A percentile compares a stretch with the other conserved stretches of the same genome.
phyloP scores from a whole-genome alignment of 2,329 filamentous ascomycete species.

The Dichotomopilus funicola region DNA sequence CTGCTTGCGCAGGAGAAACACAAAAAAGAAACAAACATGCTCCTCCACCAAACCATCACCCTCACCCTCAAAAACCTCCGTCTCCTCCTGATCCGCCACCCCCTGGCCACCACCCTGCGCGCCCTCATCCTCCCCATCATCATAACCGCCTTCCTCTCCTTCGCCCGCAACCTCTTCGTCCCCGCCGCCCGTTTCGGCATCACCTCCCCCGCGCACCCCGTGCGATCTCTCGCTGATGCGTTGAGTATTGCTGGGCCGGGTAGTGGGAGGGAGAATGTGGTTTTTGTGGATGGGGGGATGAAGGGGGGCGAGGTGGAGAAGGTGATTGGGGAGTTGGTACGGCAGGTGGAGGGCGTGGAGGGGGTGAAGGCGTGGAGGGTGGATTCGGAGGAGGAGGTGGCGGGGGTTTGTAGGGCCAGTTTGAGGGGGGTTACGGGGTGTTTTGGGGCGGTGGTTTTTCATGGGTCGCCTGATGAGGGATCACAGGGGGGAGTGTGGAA shows the following conservation, averaged over 20 bases:
- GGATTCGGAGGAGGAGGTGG: slow-evolving; percentile 25
- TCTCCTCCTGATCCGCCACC: slow-evolving; percentile 50
- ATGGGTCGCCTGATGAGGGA: slow-evolving; percentile 68
- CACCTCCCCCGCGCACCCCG: slow-evolving; percentile 45
- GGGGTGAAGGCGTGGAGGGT: slow-evolving; percentile 39
- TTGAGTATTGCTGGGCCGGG: slow-evolving; percentile 46
- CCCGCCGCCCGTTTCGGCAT: slow-evolving; percentile 72
- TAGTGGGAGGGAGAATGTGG: slow-evolving; percentile 58
- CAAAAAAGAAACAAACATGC: slow-evolving; percentile 35
- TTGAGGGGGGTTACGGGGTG: slow-evolving; percentile 62
- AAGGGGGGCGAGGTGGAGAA: slow-evolving; percentile 63
- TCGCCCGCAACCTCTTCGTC: slow-evolving; percentile 76
- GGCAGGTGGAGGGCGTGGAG: slow-evolving; percentile 44
- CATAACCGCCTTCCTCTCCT: slow-evolving; percentile 55
- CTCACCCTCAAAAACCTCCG: slow-evolving; percentile 57
- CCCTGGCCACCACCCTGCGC: slow-evolving; percentile 45
- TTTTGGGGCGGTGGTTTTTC: slow-evolving; percentile 66
- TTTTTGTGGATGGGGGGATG: slow-evolving; percentile 71
- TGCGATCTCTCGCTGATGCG: slow-evolving; percentile 60
- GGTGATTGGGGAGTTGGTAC: slow-evolving; percentile 59
- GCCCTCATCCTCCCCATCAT: slow-evolving; percentile 54
- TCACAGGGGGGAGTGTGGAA: slow-evolving; percentile 64
- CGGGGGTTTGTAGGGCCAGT: slow-evolving; percentile 48
- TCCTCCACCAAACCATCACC: slow-evolving; percentile 53
- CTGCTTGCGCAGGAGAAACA: too few species aligned